phyloP scores from a whole-genome alignment of 345 rosid genomes.

The Geranium brycei region DNA sequence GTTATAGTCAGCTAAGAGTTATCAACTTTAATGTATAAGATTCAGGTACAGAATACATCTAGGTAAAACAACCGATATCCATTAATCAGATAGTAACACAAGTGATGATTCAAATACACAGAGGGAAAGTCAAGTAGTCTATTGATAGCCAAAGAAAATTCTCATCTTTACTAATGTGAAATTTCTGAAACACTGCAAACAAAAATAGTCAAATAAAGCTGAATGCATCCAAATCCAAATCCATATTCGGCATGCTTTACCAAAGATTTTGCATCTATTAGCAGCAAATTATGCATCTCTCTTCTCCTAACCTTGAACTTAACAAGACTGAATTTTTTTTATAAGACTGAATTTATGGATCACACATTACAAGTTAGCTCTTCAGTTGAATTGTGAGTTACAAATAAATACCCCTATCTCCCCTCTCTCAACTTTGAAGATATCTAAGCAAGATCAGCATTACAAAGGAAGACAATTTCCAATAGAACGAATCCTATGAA shows the following conservation, averaged over 20 bases:
- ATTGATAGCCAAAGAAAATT: neutral
- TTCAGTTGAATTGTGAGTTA: too few relatives aligned
- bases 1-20: constrained; percentile 7
- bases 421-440: too few relatives aligned
- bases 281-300: too few relatives aligned
- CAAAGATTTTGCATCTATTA: neutral
- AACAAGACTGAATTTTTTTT: too few relatives aligned
- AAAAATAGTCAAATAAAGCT: neutral
- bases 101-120: neutral
- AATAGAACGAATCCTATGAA: too few relatives aligned
- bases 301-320: too few relatives aligned
- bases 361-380: too few relatives aligned
- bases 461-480: too few relatives aligned
- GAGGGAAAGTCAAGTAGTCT: neutral
- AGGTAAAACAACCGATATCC: neutral
- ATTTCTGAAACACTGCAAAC: neutral
- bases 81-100: neutral
- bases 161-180: neutral
- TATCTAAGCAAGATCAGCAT: too few relatives aligned
- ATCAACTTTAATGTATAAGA: neutral
- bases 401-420: too few relatives aligned
- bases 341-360: too few relatives aligned
- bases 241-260: neutral
- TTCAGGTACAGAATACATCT: neutral
- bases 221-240: constrained; percentile 2